Evolutionary conservation across 1,284 basidiomycete genomes (phyloP), one percentile per base, ranked within the genome.

Genomic region (Ustilago shanxiensis): DNA sequence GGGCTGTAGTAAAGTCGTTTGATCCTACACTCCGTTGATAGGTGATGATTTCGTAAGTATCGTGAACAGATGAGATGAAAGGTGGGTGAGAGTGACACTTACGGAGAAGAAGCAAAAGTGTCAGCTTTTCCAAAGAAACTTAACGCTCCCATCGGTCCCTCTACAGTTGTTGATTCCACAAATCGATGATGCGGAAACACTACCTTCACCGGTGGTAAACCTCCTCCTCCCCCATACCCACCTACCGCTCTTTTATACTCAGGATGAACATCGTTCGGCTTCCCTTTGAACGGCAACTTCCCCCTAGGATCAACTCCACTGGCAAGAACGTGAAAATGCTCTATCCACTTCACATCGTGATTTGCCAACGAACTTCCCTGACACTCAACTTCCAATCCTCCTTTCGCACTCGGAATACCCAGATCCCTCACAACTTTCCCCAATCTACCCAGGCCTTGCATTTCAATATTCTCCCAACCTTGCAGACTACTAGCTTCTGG

Each of bases 71-170:
- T 4, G 14, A 26, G 14, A 29, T 20, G 2, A 20, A 53, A 6
- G 29, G 51, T 37, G 14, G 35, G 13, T 3, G 14, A 37, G 13
- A 26, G 6, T 7, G 9, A 14, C 5, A 73, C 71, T 67, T 37
- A 79, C 73, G 63, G 31, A 13, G 70, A 72, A 11, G 31, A 26
- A 7, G 24, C 50, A 39, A 76, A 83, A 1, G 66, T 71, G 13
- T 76, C 66, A 1, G 79, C 71, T 39, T 83, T 84, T 16, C 81
- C 83, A 53, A 85, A 85, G 47, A 85, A 85, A 47, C 80, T 82
- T 16, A 79, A 54, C 14, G 74, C 84, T 0, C 82, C 82, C 16
- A 26, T 20, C 2, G 63, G 51, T 6, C 83, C 83, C 41, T 77
- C 77, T 24, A 80, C 66, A 13, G 78, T 68, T 3, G 35, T 28